phyloP scores from a whole-genome alignment of 331 rosid species.

The Malus hybrid region DNA sequence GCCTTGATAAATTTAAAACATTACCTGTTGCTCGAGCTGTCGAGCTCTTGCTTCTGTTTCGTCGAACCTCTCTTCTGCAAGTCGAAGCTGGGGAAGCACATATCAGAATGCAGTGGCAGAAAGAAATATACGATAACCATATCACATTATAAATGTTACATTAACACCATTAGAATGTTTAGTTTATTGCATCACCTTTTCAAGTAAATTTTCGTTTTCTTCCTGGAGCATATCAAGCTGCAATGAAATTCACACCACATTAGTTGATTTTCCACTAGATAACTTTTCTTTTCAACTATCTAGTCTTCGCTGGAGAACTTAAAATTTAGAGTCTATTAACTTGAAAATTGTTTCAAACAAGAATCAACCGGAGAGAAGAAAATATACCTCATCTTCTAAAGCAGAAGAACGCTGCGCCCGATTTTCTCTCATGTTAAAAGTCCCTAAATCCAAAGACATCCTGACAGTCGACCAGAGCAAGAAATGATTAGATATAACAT shows the following conservation, averaged over 20 bases:
- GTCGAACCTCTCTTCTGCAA: slow-evolving; percentile 81
- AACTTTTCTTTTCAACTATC: background rate
- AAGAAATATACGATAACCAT: background rate
- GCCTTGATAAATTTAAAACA: background rate
- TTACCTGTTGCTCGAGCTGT: slow-evolving; percentile 94
- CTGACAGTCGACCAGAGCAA: slow-evolving; percentile 32
- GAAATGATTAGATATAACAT: slow-evolving; percentile 12
- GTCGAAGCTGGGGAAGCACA: slow-evolving; percentile 80
- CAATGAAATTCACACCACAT: slow-evolving; percentile 37
- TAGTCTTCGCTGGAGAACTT: background rate
- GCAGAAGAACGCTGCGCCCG: slow-evolving; percentile 48
- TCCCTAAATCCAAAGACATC: slow-evolving; percentile 76
- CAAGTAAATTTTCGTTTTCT: slow-evolving; percentile 66
- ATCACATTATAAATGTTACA: background rate
- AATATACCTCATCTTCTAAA: slow-evolving; percentile 82
- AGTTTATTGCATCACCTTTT: slow-evolving; percentile 60
- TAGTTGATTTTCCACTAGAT: slow-evolving; percentile 3
- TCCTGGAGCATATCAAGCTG: slow-evolving; percentile 96
- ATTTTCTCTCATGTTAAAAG: slow-evolving; percentile 59
- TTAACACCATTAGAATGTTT: slow-evolving; percentile 15
- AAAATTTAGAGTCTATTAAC: background rate
- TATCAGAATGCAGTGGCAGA: slow-evolving; percentile 31
- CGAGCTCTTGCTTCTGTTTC: slow-evolving; percentile 84
- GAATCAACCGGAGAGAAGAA: background rate
- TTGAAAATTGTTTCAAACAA: background rate